These are phyloP conservation scores for Trichophyton rubrum DNA, from an alignment of 2,329 filamentous ascomycete genomes.

Conservation along the genomic window DNA sequence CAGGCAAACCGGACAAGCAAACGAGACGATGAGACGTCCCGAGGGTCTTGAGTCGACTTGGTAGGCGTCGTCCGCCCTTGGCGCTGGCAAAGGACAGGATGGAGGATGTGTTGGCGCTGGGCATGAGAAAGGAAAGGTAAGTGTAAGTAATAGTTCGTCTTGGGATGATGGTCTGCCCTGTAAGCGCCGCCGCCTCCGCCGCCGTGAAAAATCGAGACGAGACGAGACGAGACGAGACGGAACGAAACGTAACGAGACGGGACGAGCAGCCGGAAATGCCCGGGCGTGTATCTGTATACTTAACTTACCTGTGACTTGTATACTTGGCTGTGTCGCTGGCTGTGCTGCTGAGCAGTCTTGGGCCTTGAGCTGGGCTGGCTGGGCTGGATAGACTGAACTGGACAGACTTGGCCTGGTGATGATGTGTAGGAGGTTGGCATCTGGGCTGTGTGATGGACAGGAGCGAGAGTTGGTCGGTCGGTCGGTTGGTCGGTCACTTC, in stretches of 20 bases:
- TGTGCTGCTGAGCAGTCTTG: not conserved
- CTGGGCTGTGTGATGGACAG: not conserved
- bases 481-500: too few relatives aligned
- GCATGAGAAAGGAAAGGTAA: not conserved
- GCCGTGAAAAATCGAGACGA: too few relatives aligned
- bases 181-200: too few relatives aligned
- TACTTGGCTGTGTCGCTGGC: too few relatives aligned
- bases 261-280: not conserved
- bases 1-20: too few relatives aligned
- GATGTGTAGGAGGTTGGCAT: not conserved
- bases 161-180: too few relatives aligned
- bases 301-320: too few relatives aligned
- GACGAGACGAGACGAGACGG: too few relatives aligned
- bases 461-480: not conserved
- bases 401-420: not conserved
- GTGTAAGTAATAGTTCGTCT: too few relatives aligned
- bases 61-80: not conserved
- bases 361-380: not conserved
- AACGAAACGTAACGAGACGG: not conserved
- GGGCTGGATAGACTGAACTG: not conserved
- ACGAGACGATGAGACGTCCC: not conserved
- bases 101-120: not conserved
- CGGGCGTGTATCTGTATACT: not conserved
- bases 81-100: not conserved
- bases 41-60: not conserved